These are phyloP conservation scores for Pezicula neosporulosa DNA, from an alignment of 2,329 filamentous ascomycete species.

Conservation along the genomic window DNA sequence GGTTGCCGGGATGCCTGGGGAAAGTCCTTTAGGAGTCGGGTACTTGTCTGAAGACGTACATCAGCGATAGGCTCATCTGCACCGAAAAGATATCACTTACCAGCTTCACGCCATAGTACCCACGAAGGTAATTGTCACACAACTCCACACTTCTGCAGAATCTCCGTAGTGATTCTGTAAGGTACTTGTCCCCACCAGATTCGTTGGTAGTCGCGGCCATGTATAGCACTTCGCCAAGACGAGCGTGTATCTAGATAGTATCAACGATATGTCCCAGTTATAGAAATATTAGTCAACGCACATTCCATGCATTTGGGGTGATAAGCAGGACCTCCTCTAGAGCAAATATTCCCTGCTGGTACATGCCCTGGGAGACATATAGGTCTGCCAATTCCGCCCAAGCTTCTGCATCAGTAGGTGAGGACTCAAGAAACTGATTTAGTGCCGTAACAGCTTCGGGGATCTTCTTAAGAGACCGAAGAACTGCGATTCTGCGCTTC, in stretches of 20 bases:
- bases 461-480: slow-evolving; percentile 68
- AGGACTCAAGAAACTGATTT: slow-evolving; percentile 72
- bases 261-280: slow-evolving; percentile 24
- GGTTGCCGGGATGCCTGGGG: slow-evolving; percentile 41
- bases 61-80: not conserved
- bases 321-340: slow-evolving; percentile 87
- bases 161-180: slow-evolving; percentile 74
- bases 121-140: slow-evolving; percentile 87
- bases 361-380: slow-evolving; percentile 76
- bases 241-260: slow-evolving; percentile 69
- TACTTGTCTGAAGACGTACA: slow-evolving; percentile 24
- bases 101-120: slow-evolving; percentile 87
- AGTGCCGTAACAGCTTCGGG: slow-evolving; percentile 73
- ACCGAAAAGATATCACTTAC: slow-evolving; percentile 39
- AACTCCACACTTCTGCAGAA: slow-evolving; percentile 91
- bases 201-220: slow-evolving; percentile 55
- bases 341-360: slow-evolving; percentile 80
- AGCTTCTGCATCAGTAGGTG: slow-evolving; percentile 85
- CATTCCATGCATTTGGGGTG: slow-evolving; percentile 92
- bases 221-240: slow-evolving; percentile 78
- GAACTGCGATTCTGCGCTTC: slow-evolving; percentile 78
- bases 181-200: slow-evolving; percentile 41
- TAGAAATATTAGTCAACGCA: slow-evolving; percentile 39
- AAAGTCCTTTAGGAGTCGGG: slow-evolving; percentile 39
- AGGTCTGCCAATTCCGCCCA: slow-evolving; percentile 91